These are phyloP conservation scores for Punica granatum DNA, from an alignment of 345 rosid genomes.

Conservation along the genomic window DNA sequence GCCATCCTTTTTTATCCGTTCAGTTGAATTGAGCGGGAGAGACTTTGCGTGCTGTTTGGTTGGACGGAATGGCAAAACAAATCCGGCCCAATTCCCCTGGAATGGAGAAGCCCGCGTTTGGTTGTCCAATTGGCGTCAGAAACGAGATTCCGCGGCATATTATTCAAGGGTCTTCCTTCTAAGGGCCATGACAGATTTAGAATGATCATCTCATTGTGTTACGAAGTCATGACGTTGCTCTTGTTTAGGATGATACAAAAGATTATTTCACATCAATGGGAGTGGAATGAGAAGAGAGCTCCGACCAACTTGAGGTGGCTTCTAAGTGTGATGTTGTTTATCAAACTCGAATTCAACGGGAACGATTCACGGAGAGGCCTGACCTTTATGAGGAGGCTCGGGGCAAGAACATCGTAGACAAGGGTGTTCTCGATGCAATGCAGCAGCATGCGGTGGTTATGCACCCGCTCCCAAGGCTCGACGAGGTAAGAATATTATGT, in stretches of 20 bases:
- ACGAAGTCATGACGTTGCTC: no score
- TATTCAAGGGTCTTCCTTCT: not conserved
- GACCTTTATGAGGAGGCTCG: constrained; percentile 91
- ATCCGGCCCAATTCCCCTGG: no score
- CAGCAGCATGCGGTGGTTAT: constrained; percentile 76
- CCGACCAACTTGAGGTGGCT: constrained; percentile 71
- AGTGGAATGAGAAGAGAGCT: constrained; percentile 87
- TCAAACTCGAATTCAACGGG: no score
- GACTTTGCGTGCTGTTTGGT: not conserved
- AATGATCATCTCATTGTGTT: not conserved
- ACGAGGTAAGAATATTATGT: constrained; percentile 44
- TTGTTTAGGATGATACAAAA: constrained; percentile 79
- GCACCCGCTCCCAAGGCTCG: constrained; percentile 97
- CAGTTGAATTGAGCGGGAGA: not conserved
- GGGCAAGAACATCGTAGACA: constrained; percentile 78
- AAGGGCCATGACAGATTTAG: not conserved
- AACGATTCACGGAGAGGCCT: constrained; percentile 78
- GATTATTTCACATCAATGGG: constrained; percentile 60
- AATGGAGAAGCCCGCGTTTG: no score
- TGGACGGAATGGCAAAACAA: no score
- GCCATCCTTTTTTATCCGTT: no score
- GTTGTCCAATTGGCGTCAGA: no score
- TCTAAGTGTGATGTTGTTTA: constrained; percentile 80
- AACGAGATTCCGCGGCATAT: no score
- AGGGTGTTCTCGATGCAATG: constrained; percentile 55